Conservation (phyloP, 495 filamentous ascomycete genomes). For the Trichoderma erinaceum region DNA sequence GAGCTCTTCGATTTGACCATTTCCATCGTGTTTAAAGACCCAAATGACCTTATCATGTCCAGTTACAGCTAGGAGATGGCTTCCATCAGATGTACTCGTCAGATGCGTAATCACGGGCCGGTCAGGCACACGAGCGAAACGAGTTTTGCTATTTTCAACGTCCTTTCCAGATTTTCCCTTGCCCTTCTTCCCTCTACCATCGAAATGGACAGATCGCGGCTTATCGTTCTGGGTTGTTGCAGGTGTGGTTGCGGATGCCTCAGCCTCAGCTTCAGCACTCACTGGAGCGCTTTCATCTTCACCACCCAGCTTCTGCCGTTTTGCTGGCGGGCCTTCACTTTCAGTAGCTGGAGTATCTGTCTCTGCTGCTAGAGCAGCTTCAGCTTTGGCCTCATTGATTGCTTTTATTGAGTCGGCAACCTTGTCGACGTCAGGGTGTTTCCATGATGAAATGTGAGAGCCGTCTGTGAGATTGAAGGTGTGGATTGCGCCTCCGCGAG, state of each 20-base stretch:
- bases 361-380: background rate
- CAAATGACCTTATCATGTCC: constrained; percentile 85
- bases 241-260: background rate
- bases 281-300: constrained; percentile 2
- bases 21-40: constrained; percentile 61
- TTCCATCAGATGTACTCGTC: constrained; percentile 50
- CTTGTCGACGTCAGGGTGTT: constrained; percentile 23
- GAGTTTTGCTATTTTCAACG: background rate
- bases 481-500: constrained; percentile 36
- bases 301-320: constrained; percentile 21
- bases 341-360: background rate
- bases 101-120: constrained; percentile 47
- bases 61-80: constrained; percentile 69
- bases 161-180: constrained; percentile 14
- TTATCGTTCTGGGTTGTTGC: constrained; percentile 15
- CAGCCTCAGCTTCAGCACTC: constrained; percentile 13
- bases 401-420: background rate
- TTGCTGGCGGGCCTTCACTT: constrained; percentile 27
- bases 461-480: constrained; percentile 31
- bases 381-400: constrained; percentile 6
- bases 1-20: constrained; percentile 57
- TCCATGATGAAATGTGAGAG: constrained; percentile 36
- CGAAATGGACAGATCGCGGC: background rate
- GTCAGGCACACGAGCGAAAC: constrained; percentile 18
- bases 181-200: constrained; percentile 15